These are phyloP conservation scores for Globisporangium yorkense DNA, from an alignment of 352 stramenopile genomes.

Conservation along the genomic window DNA sequence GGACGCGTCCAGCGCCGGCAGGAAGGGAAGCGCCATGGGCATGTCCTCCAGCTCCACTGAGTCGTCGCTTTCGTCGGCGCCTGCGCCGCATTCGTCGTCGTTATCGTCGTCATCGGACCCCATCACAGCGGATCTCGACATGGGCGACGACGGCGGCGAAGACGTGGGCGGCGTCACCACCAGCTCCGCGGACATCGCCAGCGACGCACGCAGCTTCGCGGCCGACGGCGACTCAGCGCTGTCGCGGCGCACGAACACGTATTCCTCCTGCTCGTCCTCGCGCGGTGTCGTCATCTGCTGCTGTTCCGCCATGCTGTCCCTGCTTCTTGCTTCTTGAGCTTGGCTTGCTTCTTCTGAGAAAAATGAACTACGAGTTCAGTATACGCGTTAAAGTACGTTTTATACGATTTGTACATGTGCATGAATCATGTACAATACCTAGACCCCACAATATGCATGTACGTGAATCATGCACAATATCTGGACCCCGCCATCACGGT, in stretches of 20 bases:
- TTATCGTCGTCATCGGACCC: not conserved
- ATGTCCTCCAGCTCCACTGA: slow-evolving; percentile 47
- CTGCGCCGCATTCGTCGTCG: slow-evolving; percentile 19
- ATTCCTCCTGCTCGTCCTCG: slow-evolving; percentile 48
- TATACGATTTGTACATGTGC: too few relatives aligned
- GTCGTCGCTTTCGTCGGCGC: slow-evolving; percentile 17
- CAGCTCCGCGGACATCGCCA: slow-evolving; percentile 7
- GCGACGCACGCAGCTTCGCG: slow-evolving; percentile 4
- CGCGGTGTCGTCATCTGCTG: not conserved
- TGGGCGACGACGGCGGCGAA: slow-evolving; percentile 7
- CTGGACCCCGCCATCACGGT: too few relatives aligned
- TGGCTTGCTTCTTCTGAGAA: too few relatives aligned
- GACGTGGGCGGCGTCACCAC: slow-evolving; percentile 13
- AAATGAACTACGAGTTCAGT: too few relatives aligned
- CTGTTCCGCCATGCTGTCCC: too few relatives aligned
- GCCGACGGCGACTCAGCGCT: slow-evolving; percentile 6
- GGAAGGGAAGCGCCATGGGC: slow-evolving; percentile 50
- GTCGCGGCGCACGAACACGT: slow-evolving; percentile 57
- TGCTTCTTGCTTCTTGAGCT: too few relatives aligned
- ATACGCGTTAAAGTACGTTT: too few relatives aligned
- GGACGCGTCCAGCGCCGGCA: slow-evolving; percentile 74
- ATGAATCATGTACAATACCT: too few relatives aligned
- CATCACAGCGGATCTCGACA: not conserved
- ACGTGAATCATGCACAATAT: too few relatives aligned
- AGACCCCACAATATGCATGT: too few relatives aligned